phyloP scores from a whole-genome alignment of 192 early-diverging fungal genomes.

The Phycomyces nitens region DNA sequence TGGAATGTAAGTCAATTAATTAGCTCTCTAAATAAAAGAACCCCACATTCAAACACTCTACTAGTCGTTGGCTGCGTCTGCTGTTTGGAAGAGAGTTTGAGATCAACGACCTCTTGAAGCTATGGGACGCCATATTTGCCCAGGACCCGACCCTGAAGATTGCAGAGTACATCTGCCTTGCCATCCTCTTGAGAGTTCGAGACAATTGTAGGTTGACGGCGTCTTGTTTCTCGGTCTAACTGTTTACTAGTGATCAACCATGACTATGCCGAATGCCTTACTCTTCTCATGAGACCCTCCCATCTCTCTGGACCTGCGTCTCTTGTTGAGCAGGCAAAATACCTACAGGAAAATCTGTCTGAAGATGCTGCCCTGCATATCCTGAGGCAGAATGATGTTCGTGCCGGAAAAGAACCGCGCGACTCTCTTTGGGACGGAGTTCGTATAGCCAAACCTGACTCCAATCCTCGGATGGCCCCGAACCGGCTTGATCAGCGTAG shows the following conservation, averaged over 20 bases:
- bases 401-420: constrained; percentile 38
- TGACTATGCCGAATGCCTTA: constrained; percentile 65
- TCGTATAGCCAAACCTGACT: not conserved
- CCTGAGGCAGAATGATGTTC: constrained; percentile 53
- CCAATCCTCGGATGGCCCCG: not conserved
- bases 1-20: constrained; percentile 65
- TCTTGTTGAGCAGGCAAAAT: constrained; percentile 63
- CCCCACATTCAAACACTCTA: too few species aligned
- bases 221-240: not conserved
- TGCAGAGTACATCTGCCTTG: constrained; percentile 79
- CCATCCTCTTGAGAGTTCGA: constrained; percentile 67
- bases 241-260: constrained; percentile 45
- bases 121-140: constrained; percentile 93
- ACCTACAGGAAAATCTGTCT: constrained; percentile 54
- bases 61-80: constrained; percentile 84
- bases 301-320: constrained; percentile 44
- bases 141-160: constrained; percentile 73
- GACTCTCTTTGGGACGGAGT: constrained; percentile 6
- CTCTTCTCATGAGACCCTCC: constrained; percentile 60
- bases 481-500: constrained; percentile 6
- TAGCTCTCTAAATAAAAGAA: not conserved
- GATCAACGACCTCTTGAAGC: constrained; percentile 59
- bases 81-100: constrained; percentile 89
- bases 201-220: constrained; percentile 48
- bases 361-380: constrained; percentile 49